Conservation (phyloP, 345 rosid species). For the Citrus unshiu region DNA sequence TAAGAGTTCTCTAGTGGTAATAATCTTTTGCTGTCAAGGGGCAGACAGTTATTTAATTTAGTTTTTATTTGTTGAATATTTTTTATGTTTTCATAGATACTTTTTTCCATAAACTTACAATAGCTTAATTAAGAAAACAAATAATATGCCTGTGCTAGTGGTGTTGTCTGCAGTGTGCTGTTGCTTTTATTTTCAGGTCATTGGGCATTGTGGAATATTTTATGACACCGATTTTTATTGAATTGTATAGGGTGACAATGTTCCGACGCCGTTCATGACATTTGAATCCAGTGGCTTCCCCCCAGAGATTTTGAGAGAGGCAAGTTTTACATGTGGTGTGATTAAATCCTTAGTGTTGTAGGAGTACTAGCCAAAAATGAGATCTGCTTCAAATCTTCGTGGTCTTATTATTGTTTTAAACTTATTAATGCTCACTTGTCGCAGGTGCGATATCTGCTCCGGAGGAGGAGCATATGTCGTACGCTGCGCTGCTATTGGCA, state of each 20-base stretch:
- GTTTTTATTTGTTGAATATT: neutral
- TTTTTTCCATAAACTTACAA: neutral
- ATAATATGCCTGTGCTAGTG: neutral
- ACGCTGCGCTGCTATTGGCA: conserved; percentile 85
- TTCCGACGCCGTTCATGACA: conserved; percentile 90
- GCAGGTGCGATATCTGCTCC: conserved; percentile 99
- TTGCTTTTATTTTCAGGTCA: neutral
- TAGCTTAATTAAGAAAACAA: neutral
- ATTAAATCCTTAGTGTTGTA: conserved; percentile 16
- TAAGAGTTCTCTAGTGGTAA: neutral
- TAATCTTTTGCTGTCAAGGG: neutral
- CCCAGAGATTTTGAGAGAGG: conserved; percentile 89
- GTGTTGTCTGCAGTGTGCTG: neutral
- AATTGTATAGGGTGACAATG: conserved; percentile 73
- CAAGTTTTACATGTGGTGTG: conserved; percentile 30
- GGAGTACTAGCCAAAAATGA: conserved; percentile 21
- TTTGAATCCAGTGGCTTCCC: conserved; percentile 93
- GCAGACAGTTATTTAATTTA: neutral
- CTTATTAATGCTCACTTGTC: conserved; percentile 69
- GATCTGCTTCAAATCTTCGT: conserved; percentile 22
- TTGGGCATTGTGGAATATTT: neutral
- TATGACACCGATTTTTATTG: conserved; percentile 11
- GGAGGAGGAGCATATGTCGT: conserved; percentile 92
- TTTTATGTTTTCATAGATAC: neutral
- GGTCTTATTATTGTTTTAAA: conserved; percentile 30